Conservation (phyloP, 2,329 filamentous ascomycete species). For the Talaromyces sp. region DNA sequence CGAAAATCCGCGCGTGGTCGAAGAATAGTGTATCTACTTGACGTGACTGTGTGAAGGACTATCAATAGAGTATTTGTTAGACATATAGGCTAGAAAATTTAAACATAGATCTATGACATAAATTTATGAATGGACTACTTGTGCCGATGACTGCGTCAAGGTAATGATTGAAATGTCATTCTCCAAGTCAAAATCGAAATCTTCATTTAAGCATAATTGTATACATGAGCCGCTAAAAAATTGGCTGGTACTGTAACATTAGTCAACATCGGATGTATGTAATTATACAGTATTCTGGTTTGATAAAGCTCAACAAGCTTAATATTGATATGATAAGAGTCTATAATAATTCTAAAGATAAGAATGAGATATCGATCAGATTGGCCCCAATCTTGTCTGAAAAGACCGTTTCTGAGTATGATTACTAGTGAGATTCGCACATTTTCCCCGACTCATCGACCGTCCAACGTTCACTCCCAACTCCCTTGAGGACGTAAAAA, state of each 20-base stretch:
- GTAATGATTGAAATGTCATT: no score
- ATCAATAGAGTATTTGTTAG: not conserved
- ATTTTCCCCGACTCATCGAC: constrained; percentile 1
- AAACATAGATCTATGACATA: not conserved
- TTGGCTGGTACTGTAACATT: no score
- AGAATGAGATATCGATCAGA: not conserved
- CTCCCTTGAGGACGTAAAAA: constrained; percentile 6
- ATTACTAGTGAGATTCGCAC: not conserved
- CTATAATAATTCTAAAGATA: not conserved
- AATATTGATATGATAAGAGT: not conserved
- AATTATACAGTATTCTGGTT: no score
- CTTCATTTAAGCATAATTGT: no score
- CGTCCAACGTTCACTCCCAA: constrained; percentile 1
- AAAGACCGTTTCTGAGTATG: not conserved
- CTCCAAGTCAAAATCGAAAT: no score
- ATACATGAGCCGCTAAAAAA: no score
- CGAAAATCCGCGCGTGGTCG: constrained; percentile 31
- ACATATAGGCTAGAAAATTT: not conserved
- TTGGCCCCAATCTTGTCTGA: not conserved
- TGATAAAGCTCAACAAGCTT: no score
- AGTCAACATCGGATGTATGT: no score
- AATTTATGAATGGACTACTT: not conserved
- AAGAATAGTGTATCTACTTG: not conserved
- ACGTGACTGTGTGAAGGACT: not conserved
- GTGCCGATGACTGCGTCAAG: no score